These are phyloP conservation scores for Russula emetica DNA, from an alignment of 768 basidiomycete species.

Conservation along the genomic window DNA sequence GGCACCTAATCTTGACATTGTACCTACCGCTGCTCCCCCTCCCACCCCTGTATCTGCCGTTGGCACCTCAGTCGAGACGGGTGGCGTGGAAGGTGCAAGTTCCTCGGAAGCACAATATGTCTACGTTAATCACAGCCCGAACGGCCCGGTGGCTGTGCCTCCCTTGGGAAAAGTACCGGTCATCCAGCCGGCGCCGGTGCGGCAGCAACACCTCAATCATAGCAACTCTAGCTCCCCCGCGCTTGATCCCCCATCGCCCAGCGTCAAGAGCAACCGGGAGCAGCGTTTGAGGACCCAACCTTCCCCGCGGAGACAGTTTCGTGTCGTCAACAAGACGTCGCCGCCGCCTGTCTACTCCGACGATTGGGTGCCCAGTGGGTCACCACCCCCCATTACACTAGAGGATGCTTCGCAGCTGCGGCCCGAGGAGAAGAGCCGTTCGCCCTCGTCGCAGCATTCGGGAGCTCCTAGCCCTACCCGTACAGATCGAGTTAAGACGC, in stretches of 20 bases:
- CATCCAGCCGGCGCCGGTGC: background rate
- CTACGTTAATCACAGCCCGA: constrained; percentile 2
- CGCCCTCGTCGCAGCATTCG: background rate
- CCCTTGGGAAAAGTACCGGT: background rate
- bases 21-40: constrained; percentile 10
- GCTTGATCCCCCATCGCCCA: background rate
- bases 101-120: constrained; percentile 24
- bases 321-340: constrained; percentile 25
- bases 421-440: constrained; percentile 8
- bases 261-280: background rate
- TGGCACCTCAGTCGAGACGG: background rate
- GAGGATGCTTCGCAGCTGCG: background rate
- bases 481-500: background rate
- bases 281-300: constrained; percentile 7
- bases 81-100: background rate
- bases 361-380: background rate
- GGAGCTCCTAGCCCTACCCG: background rate
- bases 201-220: background rate
- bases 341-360: constrained; percentile 21
- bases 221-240: background rate
- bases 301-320: constrained; percentile 14
- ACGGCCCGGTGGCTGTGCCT: constrained; percentile 6
- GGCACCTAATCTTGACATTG: background rate
- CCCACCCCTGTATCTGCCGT: constrained; percentile 12
- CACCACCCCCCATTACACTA: constrained; percentile 14